These are phyloP conservation scores for Gymnopilus dilepis DNA, from an alignment of 768 basidiomycete species.

Conservation along the genomic window DNA sequence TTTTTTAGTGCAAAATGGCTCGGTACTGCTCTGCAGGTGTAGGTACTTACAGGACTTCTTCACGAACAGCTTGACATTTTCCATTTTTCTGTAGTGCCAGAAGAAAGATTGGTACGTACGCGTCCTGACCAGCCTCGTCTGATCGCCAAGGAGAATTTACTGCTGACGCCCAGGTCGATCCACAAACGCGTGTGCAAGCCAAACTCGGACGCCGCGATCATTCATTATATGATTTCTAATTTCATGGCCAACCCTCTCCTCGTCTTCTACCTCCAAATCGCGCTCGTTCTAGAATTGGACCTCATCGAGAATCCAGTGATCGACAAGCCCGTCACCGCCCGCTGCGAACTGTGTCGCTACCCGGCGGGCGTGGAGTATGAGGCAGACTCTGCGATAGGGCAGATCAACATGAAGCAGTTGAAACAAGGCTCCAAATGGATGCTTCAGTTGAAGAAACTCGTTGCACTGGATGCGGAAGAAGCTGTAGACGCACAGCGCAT, in stretches of 20 bases:
- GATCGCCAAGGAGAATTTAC: no score
- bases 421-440: no score
- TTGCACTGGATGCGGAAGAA: neutral
- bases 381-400: no score
- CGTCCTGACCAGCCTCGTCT: no score
- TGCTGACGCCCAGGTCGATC: no score
- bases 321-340: conserved; percentile 9
- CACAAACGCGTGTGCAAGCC: conserved; percentile 9
- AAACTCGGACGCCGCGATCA: neutral
- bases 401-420: no score
- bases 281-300: neutral
- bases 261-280: neutral
- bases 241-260: conserved; percentile 9
- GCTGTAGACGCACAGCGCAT: conserved; percentile 4
- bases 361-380: conserved; percentile 4
- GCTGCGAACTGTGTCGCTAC: conserved; percentile 3
- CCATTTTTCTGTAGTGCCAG: conserved; percentile 1
- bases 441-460: conserved; percentile 1
- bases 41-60: no score
- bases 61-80: no score
- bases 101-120: conserved; percentile 16
- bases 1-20: no score
- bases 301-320: neutral
- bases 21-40: no score
- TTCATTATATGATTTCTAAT: neutral